Base-by-base conservation (phyloP, 768 basidiomycete genomes). In the Lanmaoa rubissima region DNA sequence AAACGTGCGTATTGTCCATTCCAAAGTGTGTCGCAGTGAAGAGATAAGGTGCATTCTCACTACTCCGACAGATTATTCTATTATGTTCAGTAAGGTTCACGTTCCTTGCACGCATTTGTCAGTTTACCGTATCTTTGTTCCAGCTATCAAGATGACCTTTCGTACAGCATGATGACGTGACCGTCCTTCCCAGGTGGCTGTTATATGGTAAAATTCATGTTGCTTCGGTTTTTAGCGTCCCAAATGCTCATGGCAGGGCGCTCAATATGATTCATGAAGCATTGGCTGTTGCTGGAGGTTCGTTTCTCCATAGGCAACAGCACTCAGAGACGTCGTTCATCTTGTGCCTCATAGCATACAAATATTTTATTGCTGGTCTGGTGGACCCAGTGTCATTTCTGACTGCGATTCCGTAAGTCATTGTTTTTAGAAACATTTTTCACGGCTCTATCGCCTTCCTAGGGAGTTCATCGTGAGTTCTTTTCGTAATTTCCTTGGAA, bases 201-300 rank as follows among this genome's bases (percentile, higher is more conserved):
- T 8, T 14, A 1, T 63, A 36, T 63, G 62, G 62, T 64, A 26
- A 24, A 11, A 1, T 1, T 7, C 10, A 11, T n/a, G 10, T 19
- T 16, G 3, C 16, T 24, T 16, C 7, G 0, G 12, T 31, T 40
- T 1, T 1, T 1, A 10, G 13, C 11, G 0, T 34, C 14, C 28
- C 26, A 31, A 13, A 65, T 19, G 1, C 17, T 28, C 3, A 11
- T 4, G n/a, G 26, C 16, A 65, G 63, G 54, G 28, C 31, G 11
- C 34, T 58, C 13, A 28, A 57, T 24, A 65, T 55, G 2, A 16
- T 57, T 13, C 63, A 64, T 11, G 62, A 65, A 38, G 52, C n/a
- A 7, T 41, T 63, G 11, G 41, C 4, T 24, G 4, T 63, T 6
- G 5, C 38, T 19, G 60, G 56, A 14, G 19, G 61, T 65, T n/a